These are phyloP conservation scores for Achaetomium macrosporum DNA, from an alignment of 2,329 filamentous ascomycete genomes.

Conservation along the genomic window DNA sequence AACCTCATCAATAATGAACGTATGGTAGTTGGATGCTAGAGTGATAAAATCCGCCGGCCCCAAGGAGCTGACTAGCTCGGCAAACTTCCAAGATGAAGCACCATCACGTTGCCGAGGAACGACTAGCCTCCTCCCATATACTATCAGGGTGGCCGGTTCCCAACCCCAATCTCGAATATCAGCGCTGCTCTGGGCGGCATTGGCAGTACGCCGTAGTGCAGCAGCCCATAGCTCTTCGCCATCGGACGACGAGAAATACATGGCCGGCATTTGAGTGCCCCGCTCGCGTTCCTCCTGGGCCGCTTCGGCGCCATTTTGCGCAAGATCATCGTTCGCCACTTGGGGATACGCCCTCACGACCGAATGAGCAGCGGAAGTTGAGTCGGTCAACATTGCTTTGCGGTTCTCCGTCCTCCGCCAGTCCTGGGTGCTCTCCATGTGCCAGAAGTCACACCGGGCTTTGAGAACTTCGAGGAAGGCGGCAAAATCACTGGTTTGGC, in stretches of 20 bases:
- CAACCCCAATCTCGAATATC: constrained; percentile 27
- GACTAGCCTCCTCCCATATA: constrained; percentile 59
- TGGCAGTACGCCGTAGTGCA: not conserved
- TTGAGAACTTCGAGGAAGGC: constrained; percentile 70
- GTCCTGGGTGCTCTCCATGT: constrained; percentile 70
- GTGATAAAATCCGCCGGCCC: constrained; percentile 81
- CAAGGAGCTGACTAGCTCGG: constrained; percentile 60
- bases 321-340: not conserved
- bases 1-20: constrained; percentile 65
- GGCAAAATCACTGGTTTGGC: constrained; percentile 65
- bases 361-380: not conserved
- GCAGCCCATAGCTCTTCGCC: constrained; percentile 27
- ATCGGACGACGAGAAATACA: constrained; percentile 24
- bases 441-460: constrained; percentile 75
- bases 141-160: constrained; percentile 39
- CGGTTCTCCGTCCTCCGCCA: constrained; percentile 54
- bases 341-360: not conserved
- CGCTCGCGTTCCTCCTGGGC: constrained; percentile 22
- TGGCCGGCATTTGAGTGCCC: constrained; percentile 16
- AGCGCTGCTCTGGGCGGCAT: not conserved
- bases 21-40: constrained; percentile 73
- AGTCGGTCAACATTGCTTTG: not conserved
- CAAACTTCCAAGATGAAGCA: constrained; percentile 60
- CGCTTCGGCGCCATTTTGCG: not conserved
- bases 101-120: constrained; percentile 55